phyloP scores from a whole-genome alignment of 495 filamentous ascomycete genomes.

The Aspergillus bridgeri region DNA sequence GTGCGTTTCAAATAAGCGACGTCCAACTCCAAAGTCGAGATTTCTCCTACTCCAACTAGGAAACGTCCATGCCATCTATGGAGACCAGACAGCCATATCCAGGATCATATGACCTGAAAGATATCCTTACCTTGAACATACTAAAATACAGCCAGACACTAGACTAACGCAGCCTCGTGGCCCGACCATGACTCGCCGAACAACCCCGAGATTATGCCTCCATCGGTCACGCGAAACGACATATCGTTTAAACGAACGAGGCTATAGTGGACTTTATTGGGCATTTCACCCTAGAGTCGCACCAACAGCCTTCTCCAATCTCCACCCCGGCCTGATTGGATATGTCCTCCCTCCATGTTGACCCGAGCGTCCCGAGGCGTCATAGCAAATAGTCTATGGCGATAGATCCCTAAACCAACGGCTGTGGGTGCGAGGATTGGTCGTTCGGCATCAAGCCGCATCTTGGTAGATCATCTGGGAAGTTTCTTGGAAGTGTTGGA shows the following conservation, averaged over 20 bases:
- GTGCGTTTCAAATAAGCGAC: background rate
- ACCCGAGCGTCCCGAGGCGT: too few relatives aligned
- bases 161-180: too few relatives aligned
- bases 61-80: background rate
- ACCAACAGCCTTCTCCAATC: background rate
- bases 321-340: background rate
- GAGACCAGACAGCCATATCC: background rate
- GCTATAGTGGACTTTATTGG: too few relatives aligned
- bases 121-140: too few relatives aligned
- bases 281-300: too few relatives aligned
- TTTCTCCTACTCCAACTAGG: background rate
- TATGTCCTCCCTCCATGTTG: background rate
- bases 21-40: background rate
- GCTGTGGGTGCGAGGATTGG: background rate
- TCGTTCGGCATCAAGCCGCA: background rate
- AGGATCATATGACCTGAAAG: too few relatives aligned
- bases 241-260: too few relatives aligned
- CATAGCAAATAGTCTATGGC: background rate
- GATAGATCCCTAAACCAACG: background rate
- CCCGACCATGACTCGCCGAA: too few relatives aligned
- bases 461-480: background rate
- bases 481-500: background rate
- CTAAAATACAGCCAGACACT: too few relatives aligned
- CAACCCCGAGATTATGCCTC: too few relatives aligned
- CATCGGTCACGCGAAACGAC: too few relatives aligned